Conservation (phyloP, 345 rosid species). For the Adansonia digitata region DNA sequence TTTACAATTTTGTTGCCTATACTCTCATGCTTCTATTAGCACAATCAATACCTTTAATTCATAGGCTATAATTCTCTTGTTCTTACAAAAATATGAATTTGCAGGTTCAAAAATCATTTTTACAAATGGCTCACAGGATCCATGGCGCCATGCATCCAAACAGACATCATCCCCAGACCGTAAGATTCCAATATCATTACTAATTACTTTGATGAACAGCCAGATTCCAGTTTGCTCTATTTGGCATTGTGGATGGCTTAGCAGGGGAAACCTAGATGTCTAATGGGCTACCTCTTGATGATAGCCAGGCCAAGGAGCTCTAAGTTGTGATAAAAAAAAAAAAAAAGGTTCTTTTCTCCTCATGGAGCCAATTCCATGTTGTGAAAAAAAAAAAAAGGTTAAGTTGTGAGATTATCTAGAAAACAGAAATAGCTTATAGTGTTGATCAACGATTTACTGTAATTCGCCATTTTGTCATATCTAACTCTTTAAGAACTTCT, state of each 20-base stretch:
- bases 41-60: not conserved
- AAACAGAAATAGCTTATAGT: not conserved
- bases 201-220: conserved; percentile 1
- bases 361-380: not conserved
- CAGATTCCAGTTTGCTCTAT: not conserved
- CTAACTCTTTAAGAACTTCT: conserved; percentile 1
- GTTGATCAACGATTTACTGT: not conserved
- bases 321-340: not conserved
- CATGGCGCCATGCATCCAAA: conserved; percentile 95
- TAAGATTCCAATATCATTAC: conserved; percentile 29
- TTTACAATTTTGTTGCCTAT: not conserved
- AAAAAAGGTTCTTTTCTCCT: not conserved
- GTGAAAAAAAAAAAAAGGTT: no score
- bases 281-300: not conserved
- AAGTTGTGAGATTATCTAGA: not conserved
- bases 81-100: conserved; percentile 11
- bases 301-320: not conserved
- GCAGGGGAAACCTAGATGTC: not conserved
- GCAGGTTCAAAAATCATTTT: conserved; percentile 81
- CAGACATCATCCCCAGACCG: conserved; percentile 63
- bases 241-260: not conserved
- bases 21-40: not conserved
- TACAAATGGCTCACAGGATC: conserved; percentile 89
- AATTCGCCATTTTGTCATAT: not conserved
- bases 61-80: not conserved